phyloP scores from a whole-genome alignment of 192 early-diverging fungal genomes.

The Geosiphon pyriformis region DNA sequence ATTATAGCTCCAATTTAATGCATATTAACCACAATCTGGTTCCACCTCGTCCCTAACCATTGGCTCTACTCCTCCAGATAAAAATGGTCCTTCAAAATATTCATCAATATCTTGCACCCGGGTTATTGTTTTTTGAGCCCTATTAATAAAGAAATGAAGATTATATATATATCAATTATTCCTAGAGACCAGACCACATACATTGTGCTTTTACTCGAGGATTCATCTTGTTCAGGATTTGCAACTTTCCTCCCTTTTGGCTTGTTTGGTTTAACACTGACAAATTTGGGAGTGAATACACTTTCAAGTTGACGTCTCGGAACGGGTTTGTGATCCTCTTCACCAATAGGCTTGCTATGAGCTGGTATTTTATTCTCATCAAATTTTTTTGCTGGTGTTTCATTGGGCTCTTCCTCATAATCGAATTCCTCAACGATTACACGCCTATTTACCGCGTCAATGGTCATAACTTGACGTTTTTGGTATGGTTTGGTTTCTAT shows the following conservation, averaged over 20 bases:
- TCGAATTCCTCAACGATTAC: conserved; percentile 33
- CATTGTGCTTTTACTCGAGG: neutral
- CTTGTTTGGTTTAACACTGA: neutral
- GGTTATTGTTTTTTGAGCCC: conserved; percentile 1
- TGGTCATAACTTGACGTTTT: conserved; percentile 46
- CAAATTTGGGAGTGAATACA: neutral
- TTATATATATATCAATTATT: neutral
- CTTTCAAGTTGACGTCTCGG: neutral
- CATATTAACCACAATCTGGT: neutral
- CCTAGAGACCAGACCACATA: too few species aligned
- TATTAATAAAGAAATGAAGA: neutral
- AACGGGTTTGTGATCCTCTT: too few species aligned
- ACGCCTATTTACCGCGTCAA: conserved; percentile 40
- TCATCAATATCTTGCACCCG: conserved; percentile 2
- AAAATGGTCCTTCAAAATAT: conserved; percentile 9
- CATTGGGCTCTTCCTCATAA: neutral
- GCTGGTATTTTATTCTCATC: too few species aligned
- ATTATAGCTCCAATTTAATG: neutral
- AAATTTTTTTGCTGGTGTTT: too few species aligned
- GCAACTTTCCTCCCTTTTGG: neutral
- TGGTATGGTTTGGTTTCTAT: conserved; percentile 30
- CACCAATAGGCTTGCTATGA: too few species aligned
- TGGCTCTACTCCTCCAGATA: conserved; percentile 7
- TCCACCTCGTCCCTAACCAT: neutral
- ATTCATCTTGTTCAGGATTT: neutral